These are phyloP conservation scores for Starmerella ratchasimensis DNA, from an alignment of 805 yeast genomes.

Conservation along the genomic window DNA sequence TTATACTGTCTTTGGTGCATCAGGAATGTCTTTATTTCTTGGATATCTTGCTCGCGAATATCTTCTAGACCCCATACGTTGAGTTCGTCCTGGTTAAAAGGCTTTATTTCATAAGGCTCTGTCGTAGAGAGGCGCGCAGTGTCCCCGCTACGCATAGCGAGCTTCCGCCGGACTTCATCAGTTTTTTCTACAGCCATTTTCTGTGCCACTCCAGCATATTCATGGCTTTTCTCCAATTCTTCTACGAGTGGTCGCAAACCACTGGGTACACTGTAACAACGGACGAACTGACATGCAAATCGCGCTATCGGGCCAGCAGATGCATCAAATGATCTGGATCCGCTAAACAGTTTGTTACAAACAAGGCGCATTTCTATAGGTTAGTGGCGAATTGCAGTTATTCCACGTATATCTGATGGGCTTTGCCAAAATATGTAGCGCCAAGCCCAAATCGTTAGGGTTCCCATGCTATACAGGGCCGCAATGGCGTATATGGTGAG, in stretches of 20 bases:
- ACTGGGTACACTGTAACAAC: too few relatives aligned
- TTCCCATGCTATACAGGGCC: too few relatives aligned
- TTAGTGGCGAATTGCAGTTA: too few relatives aligned
- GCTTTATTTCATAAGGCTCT: conserved; percentile 2
- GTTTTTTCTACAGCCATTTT: conserved; percentile 4
- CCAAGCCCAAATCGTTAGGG: too few relatives aligned
- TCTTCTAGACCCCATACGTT: conserved; percentile 34
- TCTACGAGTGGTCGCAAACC: conserved; percentile 2
- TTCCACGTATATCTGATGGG: too few relatives aligned
- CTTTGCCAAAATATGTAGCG: too few relatives aligned
- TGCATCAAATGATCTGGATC: too few relatives aligned
- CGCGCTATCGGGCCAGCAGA: too few relatives aligned
- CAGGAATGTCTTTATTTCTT: conserved; percentile 48
- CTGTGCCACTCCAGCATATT: conserved; percentile 10
- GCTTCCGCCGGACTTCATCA: conserved; percentile 1
- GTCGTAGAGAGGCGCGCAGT: neutral
- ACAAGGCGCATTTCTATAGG: too few relatives aligned
- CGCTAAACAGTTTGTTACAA: too few relatives aligned
- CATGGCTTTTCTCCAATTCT: conserved; percentile 12
- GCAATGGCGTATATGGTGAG: too few relatives aligned
- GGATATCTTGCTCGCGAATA: conserved; percentile 5
- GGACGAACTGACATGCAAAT: too few relatives aligned
- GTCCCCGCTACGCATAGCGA: conserved; percentile 4
- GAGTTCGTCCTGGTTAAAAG: conserved; percentile 31
- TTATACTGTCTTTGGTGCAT: conserved; percentile 63